A percentile compares a stretch with the other conserved stretches of the same genome.
Evolutionary conservation across 1,284 basidiomycete species (phyloP).

Genomic region (Mycena citricolor): DNA sequence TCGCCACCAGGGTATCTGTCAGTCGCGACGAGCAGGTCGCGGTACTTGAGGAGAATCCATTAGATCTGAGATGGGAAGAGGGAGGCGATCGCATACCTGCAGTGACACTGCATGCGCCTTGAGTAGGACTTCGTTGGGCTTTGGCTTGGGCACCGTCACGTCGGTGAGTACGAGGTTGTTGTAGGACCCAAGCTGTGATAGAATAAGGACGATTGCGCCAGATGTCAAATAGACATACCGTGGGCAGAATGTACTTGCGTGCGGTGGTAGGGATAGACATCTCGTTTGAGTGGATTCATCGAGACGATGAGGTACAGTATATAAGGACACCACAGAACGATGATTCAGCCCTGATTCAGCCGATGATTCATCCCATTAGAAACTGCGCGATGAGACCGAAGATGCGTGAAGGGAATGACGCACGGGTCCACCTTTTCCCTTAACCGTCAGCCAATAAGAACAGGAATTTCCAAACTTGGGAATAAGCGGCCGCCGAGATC

Average conservation of each 20-base stretch:
- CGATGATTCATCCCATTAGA: too few species aligned
- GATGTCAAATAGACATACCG: not conserved
- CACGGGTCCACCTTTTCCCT: too few species aligned
- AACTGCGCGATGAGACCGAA: too few species aligned
- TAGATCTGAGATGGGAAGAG: not conserved
- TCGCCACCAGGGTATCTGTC: constrained; percentile 32
- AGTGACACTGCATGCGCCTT: constrained; percentile 38
- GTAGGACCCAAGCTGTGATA: constrained; percentile 10
- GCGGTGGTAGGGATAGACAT: constrained; percentile 13
- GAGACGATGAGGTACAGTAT: not conserved
- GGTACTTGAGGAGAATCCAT: constrained; percentile 29
- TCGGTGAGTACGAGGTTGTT: constrained; percentile 15
- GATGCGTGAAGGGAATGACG: too few species aligned
- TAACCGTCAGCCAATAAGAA: too few species aligned
- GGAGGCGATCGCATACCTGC: constrained; percentile 27
- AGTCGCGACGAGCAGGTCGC: constrained; percentile 40
- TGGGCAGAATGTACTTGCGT: constrained; percentile 12
- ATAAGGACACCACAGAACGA: too few species aligned
- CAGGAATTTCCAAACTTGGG: too few species aligned
- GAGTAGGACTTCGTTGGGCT: constrained; percentile 17
- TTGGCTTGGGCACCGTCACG: constrained; percentile 3
- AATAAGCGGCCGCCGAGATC: too few species aligned
- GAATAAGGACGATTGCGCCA: not conserved
- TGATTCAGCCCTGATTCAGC: too few species aligned
- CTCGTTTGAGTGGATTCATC: not conserved